These are phyloP conservation scores for Mucor circinelloides DNA, from an alignment of 371 early-diverging fungal species.

Conservation along the genomic window DNA sequence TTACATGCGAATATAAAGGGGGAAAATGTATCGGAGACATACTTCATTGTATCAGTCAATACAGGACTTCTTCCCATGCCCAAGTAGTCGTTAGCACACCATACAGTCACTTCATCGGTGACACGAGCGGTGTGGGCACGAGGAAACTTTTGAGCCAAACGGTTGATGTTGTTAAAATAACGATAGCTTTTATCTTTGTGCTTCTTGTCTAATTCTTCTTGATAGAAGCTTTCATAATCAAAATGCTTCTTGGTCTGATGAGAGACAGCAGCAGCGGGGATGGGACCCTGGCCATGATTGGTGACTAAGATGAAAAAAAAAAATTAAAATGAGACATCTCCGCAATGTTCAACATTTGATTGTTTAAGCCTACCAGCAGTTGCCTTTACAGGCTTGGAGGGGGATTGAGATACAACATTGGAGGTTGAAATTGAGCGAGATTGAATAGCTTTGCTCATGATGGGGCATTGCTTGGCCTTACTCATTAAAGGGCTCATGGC, in stretches of 20 bases:
- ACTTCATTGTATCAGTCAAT: constrained; percentile 93
- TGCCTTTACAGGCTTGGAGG: constrained; percentile 50
- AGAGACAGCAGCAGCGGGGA: constrained; percentile 25
- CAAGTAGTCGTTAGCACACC: constrained; percentile 99
- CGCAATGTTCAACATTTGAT: background rate
- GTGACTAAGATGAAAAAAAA: constrained; percentile 4
- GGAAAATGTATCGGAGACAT: constrained; percentile 24
- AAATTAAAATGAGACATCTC: constrained; percentile 4
- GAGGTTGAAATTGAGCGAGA: constrained; percentile 55
- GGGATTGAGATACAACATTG: constrained; percentile 37
- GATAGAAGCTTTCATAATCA: constrained; percentile 90
- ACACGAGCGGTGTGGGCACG: constrained; percentile 90
- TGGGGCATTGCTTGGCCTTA: constrained; percentile 85
- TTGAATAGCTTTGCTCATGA: constrained; percentile 85
- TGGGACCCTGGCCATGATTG: constrained; percentile 27
- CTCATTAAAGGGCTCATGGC: constrained; percentile 60
- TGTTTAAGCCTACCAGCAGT: constrained; percentile 34
- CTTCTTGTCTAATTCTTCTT: constrained; percentile 89
- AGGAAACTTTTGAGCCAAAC: constrained; percentile 91
- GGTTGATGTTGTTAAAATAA: constrained; percentile 99
- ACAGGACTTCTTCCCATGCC: constrained; percentile 92
- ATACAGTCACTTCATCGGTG: constrained; percentile 92
- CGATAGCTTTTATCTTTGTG: constrained; percentile 96
- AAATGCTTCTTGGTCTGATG: constrained; percentile 60
- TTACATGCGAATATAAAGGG: background rate